These are phyloP conservation scores for Gillenia trifoliata DNA, from an alignment of 306 rosid species.

Conservation along the genomic window DNA sequence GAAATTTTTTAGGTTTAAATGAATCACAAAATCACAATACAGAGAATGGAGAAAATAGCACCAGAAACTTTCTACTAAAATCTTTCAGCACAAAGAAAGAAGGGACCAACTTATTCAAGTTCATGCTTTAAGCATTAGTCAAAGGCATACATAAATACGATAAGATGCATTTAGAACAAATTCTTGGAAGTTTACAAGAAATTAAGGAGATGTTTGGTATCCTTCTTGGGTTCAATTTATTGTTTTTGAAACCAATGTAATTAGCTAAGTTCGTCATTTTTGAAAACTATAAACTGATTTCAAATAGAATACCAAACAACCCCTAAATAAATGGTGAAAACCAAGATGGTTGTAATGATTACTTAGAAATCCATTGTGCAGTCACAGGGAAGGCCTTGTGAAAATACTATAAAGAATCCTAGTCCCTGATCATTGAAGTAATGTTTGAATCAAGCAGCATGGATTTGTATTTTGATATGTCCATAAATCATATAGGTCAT, in stretches of 20 bases:
- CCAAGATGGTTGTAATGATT: neutral
- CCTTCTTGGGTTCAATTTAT: no score
- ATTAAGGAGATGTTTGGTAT: neutral
- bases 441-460: neutral
- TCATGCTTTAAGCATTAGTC: neutral
- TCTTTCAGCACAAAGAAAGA: neutral
- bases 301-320: no score
- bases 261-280: no score
- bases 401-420: no score
- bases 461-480: neutral
- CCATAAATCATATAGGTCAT: neutral
- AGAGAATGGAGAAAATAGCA: neutral
- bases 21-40: constrained; percentile 19
- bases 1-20: constrained; percentile 20
- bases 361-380: neutral
- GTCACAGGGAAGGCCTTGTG: neutral
- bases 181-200: neutral
- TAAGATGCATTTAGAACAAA: neutral
- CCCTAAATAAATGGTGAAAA: no score
- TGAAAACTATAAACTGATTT: no score
- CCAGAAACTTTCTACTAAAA: neutral
- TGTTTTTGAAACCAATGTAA: no score
- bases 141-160: neutral
- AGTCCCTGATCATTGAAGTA: neutral
- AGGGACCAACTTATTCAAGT: neutral